These are phyloP conservation scores for Boletus vermiculosoides DNA, from an alignment of 768 basidiomycete species.

Conservation along the genomic window DNA sequence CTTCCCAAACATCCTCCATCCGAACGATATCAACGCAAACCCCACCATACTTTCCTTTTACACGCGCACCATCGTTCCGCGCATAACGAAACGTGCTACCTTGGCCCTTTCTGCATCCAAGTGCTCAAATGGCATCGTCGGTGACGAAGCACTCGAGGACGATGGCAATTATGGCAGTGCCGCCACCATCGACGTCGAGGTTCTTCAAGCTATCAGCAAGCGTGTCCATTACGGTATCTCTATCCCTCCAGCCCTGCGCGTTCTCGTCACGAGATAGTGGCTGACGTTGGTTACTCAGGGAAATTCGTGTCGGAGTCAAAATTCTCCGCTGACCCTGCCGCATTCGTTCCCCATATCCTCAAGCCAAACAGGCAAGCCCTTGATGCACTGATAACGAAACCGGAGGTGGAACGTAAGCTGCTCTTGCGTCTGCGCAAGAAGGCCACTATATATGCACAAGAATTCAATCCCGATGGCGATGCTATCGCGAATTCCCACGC, in stretches of 20 bases:
- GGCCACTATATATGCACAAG: constrained; percentile 74
- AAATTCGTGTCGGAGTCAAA: constrained; percentile 99
- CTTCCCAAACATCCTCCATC: constrained; percentile 77
- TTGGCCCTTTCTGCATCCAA: constrained; percentile 62
- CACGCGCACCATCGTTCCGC: constrained; percentile 81
- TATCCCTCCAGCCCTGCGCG: constrained; percentile 25
- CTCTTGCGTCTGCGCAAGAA: constrained; percentile 86
- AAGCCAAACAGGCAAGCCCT: constrained; percentile 74
- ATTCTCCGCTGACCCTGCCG: constrained; percentile 79
- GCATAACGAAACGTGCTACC: constrained; percentile 77
- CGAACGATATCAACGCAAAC: constrained; percentile 85
- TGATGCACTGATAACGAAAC: constrained; percentile 91
- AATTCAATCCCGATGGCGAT: constrained; percentile 71
- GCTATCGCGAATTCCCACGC: constrained; percentile 35
- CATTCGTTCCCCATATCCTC: constrained; percentile 91
- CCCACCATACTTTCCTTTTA: constrained; percentile 87
- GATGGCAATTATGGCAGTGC: constrained; percentile 98
- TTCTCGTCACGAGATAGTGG: background rate
- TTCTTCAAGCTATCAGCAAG: constrained; percentile 97
- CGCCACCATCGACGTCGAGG: constrained; percentile 91
- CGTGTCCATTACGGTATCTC: constrained; percentile 91
- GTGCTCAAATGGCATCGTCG: constrained; percentile 62
- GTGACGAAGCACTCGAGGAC: constrained; percentile 75
- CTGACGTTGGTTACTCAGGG: constrained; percentile 48
- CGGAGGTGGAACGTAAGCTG: constrained; percentile 87